These are phyloP conservation scores for Lentinula guzmanii DNA, from an alignment of 768 basidiomycete species.

Conservation along the genomic window DNA sequence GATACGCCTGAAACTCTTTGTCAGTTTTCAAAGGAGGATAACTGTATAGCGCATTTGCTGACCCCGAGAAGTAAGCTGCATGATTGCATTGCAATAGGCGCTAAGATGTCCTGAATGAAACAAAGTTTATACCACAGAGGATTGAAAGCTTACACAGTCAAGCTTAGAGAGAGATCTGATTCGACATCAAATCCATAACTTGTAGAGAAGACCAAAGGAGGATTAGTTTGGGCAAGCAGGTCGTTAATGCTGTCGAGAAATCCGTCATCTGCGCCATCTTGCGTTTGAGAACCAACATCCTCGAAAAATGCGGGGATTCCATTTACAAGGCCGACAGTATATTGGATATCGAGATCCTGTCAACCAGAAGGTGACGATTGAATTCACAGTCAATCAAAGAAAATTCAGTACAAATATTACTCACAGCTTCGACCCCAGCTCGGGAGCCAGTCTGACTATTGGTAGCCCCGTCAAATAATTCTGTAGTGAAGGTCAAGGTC, in stretches of 20 bases:
- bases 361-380: neutral
- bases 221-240: slow-evolving; percentile 16
- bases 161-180: neutral
- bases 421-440: slow-evolving; percentile 30
- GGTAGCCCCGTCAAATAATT: slow-evolving; percentile 27
- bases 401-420: slow-evolving; percentile 5
- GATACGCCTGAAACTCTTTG: slow-evolving; percentile 21
- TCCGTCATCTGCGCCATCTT: slow-evolving; percentile 22
- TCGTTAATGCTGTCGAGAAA: slow-evolving; percentile 27
- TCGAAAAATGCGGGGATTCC: slow-evolving; percentile 26
- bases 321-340: slow-evolving; percentile 26
- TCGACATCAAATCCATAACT: slow-evolving; percentile 6
- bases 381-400: neutral
- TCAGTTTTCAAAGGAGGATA: neutral
- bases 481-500: slow-evolving; percentile 23
- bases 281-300: slow-evolving; percentile 21
- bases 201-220: slow-evolving; percentile 18
- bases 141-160: neutral
- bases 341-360: slow-evolving; percentile 21
- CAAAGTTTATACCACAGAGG: slow-evolving; percentile 16
- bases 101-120: neutral
- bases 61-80: slow-evolving; percentile 31
- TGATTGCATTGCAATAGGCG: slow-evolving; percentile 18
- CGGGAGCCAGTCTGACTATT: slow-evolving; percentile 21
- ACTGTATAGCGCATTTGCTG: neutral